phyloP scores from a whole-genome alignment of 805 yeast genomes.

The Schizosaccharomyces japonicus region DNA sequence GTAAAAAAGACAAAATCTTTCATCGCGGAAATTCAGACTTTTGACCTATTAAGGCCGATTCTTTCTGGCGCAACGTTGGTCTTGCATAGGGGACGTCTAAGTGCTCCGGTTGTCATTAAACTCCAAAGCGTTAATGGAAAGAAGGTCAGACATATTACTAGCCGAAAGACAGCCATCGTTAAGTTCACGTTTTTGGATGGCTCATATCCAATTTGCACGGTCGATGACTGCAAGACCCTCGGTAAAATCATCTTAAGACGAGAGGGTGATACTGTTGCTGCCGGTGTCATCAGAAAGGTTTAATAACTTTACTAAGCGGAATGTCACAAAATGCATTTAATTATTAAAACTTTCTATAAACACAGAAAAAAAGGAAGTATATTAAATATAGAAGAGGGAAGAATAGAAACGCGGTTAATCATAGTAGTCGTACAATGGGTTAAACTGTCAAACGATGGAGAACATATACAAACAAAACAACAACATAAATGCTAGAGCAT shows the following conservation, averaged over 20 bases:
- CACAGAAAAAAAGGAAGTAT: neutral
- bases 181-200: constrained; percentile 27
- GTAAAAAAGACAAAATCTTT: constrained; percentile 27
- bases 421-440: no score
- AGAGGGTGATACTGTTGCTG: constrained; percentile 49
- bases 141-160: constrained; percentile 34
- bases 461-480: neutral
- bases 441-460: no score
- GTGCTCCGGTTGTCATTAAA: constrained; percentile 42
- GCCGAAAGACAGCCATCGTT: constrained; percentile 22
- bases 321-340: no score
- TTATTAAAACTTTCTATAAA: neutral
- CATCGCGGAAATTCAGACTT: constrained; percentile 34
- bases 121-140: constrained; percentile 20
- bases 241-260: constrained; percentile 49
- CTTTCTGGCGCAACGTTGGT: constrained; percentile 60
- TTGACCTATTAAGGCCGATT: constrained; percentile 47
- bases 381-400: neutral
- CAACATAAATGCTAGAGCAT: neutral
- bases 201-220: constrained; percentile 30
- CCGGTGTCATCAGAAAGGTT: constrained; percentile 21
- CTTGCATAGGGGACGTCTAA: constrained; percentile 50
- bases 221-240: constrained; percentile 25
- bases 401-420: neutral
- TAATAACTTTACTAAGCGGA: no score